Conservation (phyloP, 768 basidiomycete genomes). For the Mycena kentingensis region DNA sequence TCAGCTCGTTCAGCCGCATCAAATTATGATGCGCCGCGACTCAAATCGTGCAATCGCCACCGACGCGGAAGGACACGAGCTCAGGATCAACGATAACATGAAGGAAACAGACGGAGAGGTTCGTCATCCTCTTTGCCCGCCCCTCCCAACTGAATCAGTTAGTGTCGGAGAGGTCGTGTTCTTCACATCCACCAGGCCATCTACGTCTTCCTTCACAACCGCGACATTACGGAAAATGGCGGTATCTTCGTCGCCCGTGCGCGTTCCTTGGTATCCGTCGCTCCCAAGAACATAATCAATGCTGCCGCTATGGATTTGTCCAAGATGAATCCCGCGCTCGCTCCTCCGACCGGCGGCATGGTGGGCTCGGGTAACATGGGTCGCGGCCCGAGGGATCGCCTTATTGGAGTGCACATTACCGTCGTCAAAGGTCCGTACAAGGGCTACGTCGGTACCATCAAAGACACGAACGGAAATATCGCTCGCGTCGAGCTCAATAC, state of each 20-base stretch:
- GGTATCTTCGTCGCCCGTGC: conserved; percentile 94
- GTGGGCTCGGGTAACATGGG: conserved; percentile 77
- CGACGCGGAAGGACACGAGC: conserved; percentile 85
- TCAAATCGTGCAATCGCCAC: conserved; percentile 82
- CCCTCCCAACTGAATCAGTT: conserved; percentile 6
- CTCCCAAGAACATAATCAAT: conserved; percentile 78
- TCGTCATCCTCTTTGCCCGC: conserved; percentile 26
- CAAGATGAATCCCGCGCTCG: conserved; percentile 87
- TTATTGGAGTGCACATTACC: conserved; percentile 77
- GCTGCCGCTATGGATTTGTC: conserved; percentile 75
- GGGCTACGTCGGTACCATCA: conserved; percentile 88
- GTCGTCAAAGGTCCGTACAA: conserved; percentile 89
- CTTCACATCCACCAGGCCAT: conserved; percentile 93
- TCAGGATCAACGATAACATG: conserved; percentile 87
- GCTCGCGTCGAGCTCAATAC: conserved; percentile 93
- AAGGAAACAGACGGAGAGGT: conserved; percentile 92
- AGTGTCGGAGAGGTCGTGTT: conserved; percentile 87
- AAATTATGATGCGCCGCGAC: conserved; percentile 89
- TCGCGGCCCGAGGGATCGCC: conserved; percentile 78
- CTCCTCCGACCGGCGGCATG: conserved; percentile 68
- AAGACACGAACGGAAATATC: conserved; percentile 87
- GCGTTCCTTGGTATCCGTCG: conserved; percentile 77
- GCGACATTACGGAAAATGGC: conserved; percentile 86
- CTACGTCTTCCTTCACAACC: conserved; percentile 92
- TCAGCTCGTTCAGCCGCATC: conserved; percentile 87